Conservation (phyloP, 805 yeast species). For the Hanseniaspora singularis region DNA sequence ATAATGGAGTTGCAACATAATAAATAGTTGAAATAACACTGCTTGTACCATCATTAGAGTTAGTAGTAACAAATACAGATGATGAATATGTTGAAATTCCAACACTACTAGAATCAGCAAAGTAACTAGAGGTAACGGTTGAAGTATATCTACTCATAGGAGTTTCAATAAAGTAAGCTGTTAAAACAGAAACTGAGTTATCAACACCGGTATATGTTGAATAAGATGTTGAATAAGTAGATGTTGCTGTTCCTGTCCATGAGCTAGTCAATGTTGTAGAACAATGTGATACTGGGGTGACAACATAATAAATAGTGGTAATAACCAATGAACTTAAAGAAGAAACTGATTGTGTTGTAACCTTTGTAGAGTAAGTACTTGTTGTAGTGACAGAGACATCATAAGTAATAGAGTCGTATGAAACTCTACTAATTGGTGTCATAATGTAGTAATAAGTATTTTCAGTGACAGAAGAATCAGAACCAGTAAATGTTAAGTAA, state of each 20-base stretch:
- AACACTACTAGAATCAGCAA: background rate
- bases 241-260: constrained; percentile 9
- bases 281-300: constrained; percentile 16
- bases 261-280: background rate
- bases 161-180: constrained; percentile 14
- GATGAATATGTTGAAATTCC: constrained; percentile 2
- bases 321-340: constrained; percentile 1
- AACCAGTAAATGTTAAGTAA: constrained; percentile 15
- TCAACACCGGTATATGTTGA: background rate
- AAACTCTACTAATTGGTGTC: constrained; percentile 16
- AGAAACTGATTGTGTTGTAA: background rate
- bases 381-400: background rate
- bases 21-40: constrained; percentile 14
- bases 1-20: constrained; percentile 18
- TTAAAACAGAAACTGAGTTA: background rate
- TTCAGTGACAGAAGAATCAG: constrained; percentile 17
- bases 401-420: background rate
- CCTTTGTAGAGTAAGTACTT: constrained; percentile 1
- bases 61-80: background rate
- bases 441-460: constrained; percentile 16
- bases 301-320: constrained; percentile 18
- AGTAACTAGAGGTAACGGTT: constrained; percentile 6
- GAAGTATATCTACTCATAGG: constrained; percentile 5
- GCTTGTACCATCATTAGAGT: background rate
- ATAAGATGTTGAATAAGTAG: constrained; percentile 8